These are phyloP conservation scores for Tylopilus vinaceipallidus DNA, from an alignment of 768 basidiomycete species.

Conservation along the genomic window DNA sequence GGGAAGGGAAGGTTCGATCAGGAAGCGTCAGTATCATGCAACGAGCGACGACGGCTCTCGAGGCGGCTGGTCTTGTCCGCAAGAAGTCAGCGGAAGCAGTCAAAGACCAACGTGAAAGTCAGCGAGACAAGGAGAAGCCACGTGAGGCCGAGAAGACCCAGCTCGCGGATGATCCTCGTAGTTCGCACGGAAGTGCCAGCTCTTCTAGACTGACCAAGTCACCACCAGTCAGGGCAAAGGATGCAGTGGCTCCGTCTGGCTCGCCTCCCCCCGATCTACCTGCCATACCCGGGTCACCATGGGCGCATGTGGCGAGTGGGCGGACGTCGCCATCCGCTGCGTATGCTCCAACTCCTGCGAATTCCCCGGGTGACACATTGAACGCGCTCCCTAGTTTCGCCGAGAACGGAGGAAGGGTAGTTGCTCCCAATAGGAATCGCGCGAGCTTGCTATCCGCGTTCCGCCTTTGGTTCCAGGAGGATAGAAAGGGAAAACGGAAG, in stretches of 20 bases:
- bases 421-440: constrained; percentile 53
- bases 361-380: constrained; percentile 53
- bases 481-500: constrained; percentile 83
- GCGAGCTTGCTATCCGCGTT: constrained; percentile 84
- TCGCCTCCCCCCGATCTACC: constrained; percentile 46
- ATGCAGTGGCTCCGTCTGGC: constrained; percentile 42
- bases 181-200: constrained; percentile 61
- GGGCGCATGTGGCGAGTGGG: constrained; percentile 62
- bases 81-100: constrained; percentile 81
- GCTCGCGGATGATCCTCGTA: constrained; percentile 57
- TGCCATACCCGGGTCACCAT: constrained; percentile 60
- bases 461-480: constrained; percentile 91
- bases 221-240: constrained; percentile 56
- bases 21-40: constrained; percentile 97
- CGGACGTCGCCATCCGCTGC: constrained; percentile 37
- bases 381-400: constrained; percentile 44
- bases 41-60: constrained; percentile 86
- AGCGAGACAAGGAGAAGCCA: constrained; percentile 41
- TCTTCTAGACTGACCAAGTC: constrained; percentile 65
- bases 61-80: constrained; percentile 78
- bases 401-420: constrained; percentile 33
- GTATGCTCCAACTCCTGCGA: constrained; percentile 45
- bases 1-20: constrained; percentile 62
- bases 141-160: constrained; percentile 41
- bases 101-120: constrained; percentile 55